Conservation (phyloP, 179 eudicot species). For the Kewa caespitosa region DNA sequence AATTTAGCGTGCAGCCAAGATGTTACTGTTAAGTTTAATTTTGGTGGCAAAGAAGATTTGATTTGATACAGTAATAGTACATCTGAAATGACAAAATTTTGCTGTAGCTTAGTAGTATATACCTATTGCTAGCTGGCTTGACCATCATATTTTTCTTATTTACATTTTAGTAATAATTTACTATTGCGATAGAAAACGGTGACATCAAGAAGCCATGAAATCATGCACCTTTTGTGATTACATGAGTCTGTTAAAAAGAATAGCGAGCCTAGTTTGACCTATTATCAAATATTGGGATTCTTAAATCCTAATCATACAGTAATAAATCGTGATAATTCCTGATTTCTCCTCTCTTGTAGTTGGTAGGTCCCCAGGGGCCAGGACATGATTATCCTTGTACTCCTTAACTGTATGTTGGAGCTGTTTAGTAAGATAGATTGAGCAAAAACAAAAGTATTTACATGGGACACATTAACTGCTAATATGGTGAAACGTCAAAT, state of each 20-base stretch:
- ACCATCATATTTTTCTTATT: conserved; percentile 18
- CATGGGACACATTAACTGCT: not conserved
- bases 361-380: conserved; percentile 47
- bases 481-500: conserved; percentile 13
- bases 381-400: conserved; percentile 4
- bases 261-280: conserved; percentile 28
- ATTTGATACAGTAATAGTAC: conserved; percentile 15
- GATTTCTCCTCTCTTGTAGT: conserved; percentile 19
- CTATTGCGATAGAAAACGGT: no score
- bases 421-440: no score
- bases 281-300: conserved; percentile 16
- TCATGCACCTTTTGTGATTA: conserved; percentile 14
- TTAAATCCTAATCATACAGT: no score
- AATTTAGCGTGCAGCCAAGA: not conserved
- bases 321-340: conserved; percentile 25
- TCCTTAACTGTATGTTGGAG: no score
- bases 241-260: conserved; percentile 22
- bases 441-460: no score
- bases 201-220: no score
- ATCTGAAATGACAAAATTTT: no score
- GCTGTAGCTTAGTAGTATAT: not conserved
- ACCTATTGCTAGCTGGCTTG: conserved; percentile 20
- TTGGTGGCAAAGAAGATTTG: conserved; percentile 16
- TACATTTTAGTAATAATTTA: no score
- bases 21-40: not conserved